Percentiles rank a stretch among this genome's conserved stretches.
Conservation (phyloP, 345 rosid genomes). For the Orychophragmus violaceus region DNA sequence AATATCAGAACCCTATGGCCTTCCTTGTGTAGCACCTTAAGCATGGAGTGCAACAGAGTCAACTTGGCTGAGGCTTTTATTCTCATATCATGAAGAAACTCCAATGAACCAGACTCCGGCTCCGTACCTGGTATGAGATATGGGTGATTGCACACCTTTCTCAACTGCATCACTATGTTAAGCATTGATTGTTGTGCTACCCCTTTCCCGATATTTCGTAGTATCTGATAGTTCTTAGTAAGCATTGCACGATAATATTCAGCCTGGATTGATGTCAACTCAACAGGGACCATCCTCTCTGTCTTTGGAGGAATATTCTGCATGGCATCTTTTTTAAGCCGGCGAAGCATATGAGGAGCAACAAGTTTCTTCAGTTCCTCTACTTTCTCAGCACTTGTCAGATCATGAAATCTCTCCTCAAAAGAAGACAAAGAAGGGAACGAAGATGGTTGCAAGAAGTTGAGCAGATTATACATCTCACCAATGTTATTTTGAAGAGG, state of each 20-base stretch:
- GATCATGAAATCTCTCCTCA: conserved; percentile 92
- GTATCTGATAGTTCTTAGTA: conserved; percentile 90
- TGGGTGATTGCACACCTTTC: conserved; percentile 99
- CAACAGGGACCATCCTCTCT: conserved; percentile 97
- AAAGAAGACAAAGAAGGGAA: conserved; percentile 90
- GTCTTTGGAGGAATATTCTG: conserved; percentile 99
- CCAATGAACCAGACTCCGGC: conserved; percentile 92
- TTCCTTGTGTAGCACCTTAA: conserved; percentile 72
- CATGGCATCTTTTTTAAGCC: conserved; percentile 99
- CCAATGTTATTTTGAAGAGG: conserved; percentile 99
- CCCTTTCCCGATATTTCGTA: conserved; percentile 97
- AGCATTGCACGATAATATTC: conserved; percentile 99
- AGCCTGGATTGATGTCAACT: conserved; percentile 96
- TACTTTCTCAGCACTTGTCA: conserved; percentile 92
- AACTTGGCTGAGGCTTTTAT: conserved; percentile 98
- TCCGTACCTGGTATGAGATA: conserved; percentile 98
- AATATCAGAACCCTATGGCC: conserved; percentile 96
- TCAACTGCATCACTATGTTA: conserved; percentile 98
- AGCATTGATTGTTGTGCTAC: conserved; percentile 98
- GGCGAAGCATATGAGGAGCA: conserved; percentile 99
- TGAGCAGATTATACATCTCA: conserved; percentile 97
- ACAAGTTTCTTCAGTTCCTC: conserved; percentile 99
- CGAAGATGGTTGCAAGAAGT: conserved; percentile 97
- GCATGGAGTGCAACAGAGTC: conserved; percentile 94
- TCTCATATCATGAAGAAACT: conserved; percentile 99